Evolutionary conservation across 2,329 filamentous ascomycete species (phyloP).

Genomic region (Exserohilum rostratum): DNA sequence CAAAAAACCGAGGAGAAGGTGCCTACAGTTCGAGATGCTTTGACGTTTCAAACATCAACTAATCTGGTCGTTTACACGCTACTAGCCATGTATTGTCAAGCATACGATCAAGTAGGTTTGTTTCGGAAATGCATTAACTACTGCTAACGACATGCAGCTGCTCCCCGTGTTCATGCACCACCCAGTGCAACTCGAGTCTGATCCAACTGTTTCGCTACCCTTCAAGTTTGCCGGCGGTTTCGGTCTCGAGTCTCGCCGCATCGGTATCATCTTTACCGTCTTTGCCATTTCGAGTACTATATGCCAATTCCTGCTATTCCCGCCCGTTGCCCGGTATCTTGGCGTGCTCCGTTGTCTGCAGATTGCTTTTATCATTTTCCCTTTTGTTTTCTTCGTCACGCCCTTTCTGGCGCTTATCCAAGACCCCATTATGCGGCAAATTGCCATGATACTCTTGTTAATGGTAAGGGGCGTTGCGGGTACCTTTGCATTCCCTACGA

Average conservation of each 20-base stretch:
- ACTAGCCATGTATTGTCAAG: constrained; percentile 79
- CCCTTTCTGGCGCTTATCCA: constrained; percentile 76
- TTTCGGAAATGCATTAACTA: background rate
- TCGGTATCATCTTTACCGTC: constrained; percentile 83
- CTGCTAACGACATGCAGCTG: constrained; percentile 50
- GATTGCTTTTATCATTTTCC: constrained; percentile 69
- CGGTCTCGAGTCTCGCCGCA: constrained; percentile 72
- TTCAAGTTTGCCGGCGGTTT: constrained; percentile 86
- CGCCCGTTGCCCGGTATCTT: constrained; percentile 71
- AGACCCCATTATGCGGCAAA: constrained; percentile 59
- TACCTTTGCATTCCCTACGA: constrained; percentile 88
- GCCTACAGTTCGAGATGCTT: constrained; percentile 65
- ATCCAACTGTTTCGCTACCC: constrained; percentile 67
- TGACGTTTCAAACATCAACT: constrained; percentile 74
- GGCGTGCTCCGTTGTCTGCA: constrained; percentile 78
- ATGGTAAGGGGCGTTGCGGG: constrained; percentile 74
- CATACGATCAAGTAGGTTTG: constrained; percentile 72
- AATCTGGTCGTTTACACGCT: constrained; percentile 80
- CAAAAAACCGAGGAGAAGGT: constrained; percentile 18
- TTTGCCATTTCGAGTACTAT: constrained; percentile 81
- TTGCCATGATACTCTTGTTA: constrained; percentile 69
- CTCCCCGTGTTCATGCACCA: constrained; percentile 89
- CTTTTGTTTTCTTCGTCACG: constrained; percentile 77
- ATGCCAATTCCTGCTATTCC: constrained; percentile 86
- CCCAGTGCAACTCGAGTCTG: constrained; percentile 59